Evolutionary conservation across 441 rosid species (phyloP).

Genomic region (Hura crepitans): DNA sequence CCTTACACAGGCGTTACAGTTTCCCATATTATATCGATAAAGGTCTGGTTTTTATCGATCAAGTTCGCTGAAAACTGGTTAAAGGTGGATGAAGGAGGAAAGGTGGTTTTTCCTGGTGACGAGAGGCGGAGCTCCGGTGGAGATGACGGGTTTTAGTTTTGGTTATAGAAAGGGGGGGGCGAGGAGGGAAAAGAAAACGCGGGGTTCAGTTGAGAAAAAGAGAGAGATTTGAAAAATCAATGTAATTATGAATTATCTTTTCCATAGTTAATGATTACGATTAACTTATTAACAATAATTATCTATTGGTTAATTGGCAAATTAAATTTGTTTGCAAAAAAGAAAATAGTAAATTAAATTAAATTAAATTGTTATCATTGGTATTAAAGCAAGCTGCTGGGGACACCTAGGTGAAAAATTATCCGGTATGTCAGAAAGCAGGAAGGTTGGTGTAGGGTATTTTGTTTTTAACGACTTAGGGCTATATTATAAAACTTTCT

Average conservation of each 20-base stretch:
- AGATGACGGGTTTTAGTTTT: neutral
- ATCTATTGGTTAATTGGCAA: neutral
- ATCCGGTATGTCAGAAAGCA: no score
- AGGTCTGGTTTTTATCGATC: no score
- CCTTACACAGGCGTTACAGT: slow-evolving; percentile 79
- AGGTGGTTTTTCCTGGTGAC: no score
- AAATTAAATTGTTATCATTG: no score
- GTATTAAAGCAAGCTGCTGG: no score
- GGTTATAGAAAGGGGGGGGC: neutral
- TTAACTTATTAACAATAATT: neutral
- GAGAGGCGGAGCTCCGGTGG: neutral
- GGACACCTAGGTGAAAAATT: no score
- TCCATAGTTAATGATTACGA: neutral
- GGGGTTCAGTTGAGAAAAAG: slow-evolving; percentile 46
- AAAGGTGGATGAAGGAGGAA: neutral
- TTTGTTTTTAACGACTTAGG: no score
- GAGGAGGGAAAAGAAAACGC: slow-evolving; percentile 45
- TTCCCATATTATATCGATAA: slow-evolving; percentile 49
- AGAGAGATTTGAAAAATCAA: slow-evolving; percentile 37
- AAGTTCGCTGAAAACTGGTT: neutral
- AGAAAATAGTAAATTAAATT: no score
- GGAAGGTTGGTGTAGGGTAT: no score
- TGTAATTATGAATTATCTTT: neutral
- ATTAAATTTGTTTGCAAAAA: neutral
- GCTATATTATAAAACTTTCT: no score